A percentile compares a stretch with the other conserved stretches of the same genome.
phyloP scores from a whole-genome alignment of 257 asterid genomes.

The Scutellaria barbata region DNA sequence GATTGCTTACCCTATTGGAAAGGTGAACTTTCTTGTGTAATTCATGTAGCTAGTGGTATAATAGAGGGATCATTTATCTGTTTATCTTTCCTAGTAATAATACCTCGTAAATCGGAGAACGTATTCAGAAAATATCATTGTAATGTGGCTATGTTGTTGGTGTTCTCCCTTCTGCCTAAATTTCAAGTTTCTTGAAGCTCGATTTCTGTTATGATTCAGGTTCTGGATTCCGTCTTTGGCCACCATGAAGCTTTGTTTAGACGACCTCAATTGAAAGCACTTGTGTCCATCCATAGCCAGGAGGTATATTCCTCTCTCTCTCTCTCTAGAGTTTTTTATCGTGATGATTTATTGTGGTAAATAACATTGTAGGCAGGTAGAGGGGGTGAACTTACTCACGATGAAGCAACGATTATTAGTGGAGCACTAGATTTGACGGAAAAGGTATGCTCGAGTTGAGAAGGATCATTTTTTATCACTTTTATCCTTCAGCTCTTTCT shows the following conservation, averaged over 20 bases:
- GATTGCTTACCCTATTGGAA: conserved; percentile 88
- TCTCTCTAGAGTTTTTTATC: not conserved
- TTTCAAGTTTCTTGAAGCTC: conserved; percentile 15
- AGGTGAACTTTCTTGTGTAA: conserved; percentile 47
- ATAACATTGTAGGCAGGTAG: conserved; percentile 77
- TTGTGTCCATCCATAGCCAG: conserved; percentile 88
- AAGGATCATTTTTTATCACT: not conserved
- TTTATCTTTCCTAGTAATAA: conserved; percentile 1
- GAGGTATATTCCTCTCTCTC: conserved; percentile 55
- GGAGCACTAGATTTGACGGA: conserved; percentile 98
- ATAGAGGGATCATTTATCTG: not conserved
- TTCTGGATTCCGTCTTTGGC: conserved; percentile 85
- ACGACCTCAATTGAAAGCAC: conserved; percentile 96
- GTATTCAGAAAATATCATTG: not conserved
- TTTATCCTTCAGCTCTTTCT: not conserved
- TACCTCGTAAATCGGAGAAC: not conserved
- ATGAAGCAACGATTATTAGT: conserved; percentile 89
- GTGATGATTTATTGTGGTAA: conserved; percentile 21
- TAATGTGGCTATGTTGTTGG: not conserved
- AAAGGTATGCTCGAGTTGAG: conserved; percentile 57
- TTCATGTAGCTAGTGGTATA: not conserved
- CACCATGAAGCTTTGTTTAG: conserved; percentile 82
- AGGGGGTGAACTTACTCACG: conserved; percentile 96
- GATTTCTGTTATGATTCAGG: conserved; percentile 41
- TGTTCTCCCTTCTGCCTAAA: not conserved